phyloP scores from a whole-genome alignment of 768 basidiomycete species.

The Boletus rufocinnamomeus region DNA sequence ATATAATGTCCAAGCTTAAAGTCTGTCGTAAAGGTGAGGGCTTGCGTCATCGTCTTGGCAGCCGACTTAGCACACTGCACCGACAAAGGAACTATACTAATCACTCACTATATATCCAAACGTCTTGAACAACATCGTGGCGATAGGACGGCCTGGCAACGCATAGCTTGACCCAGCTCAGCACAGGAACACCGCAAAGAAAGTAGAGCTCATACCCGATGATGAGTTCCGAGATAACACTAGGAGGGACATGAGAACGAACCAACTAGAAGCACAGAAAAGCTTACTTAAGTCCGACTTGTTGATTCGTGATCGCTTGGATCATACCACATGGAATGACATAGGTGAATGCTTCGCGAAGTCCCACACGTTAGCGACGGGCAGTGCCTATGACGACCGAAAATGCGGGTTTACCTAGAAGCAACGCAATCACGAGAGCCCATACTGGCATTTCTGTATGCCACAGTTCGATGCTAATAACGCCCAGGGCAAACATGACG shows the following conservation, averaged over 20 bases:
- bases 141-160: constrained; percentile 74
- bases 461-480: constrained; percentile 74
- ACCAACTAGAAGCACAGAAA: not conserved
- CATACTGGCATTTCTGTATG: constrained; percentile 70
- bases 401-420: constrained; percentile 41
- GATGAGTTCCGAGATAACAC: constrained; percentile 78
- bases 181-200: not conserved
- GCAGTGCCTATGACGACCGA: not conserved
- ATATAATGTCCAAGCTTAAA: constrained; percentile 78
- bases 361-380: not conserved
- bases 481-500: constrained; percentile 71
- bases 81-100: not conserved
- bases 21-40: constrained; percentile 68
- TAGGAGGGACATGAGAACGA: constrained; percentile 17
- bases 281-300: constrained; percentile 63
- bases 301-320: constrained; percentile 77
- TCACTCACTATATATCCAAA: constrained; percentile 64
- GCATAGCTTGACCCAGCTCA: constrained; percentile 44
- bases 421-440: constrained; percentile 66
- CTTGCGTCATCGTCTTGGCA: constrained; percentile 39
- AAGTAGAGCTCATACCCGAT: constrained; percentile 47
- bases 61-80: not conserved
- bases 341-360: constrained; percentile 41
- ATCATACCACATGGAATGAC: constrained; percentile 59
- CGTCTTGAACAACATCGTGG: constrained; percentile 88